A percentile compares a stretch with the other conserved stretches of the same genome.
Conservation (phyloP, 2,329 filamentous ascomycete species). For the Claviceps paspali region DNA sequence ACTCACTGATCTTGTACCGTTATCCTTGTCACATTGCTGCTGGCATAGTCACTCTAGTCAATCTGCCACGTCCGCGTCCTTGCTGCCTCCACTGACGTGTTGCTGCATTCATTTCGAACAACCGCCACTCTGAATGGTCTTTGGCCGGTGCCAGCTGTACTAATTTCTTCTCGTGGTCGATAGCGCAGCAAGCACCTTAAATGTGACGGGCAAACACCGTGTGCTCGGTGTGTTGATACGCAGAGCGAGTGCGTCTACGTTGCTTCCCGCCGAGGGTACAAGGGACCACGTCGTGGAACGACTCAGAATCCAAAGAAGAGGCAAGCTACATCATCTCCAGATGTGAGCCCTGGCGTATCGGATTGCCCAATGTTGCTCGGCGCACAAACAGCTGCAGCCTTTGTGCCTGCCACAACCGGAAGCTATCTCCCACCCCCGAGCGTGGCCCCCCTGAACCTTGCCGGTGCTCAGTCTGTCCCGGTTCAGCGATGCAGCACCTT, state of each 20-base stretch:
- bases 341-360: slow-evolving; percentile 8
- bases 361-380: slow-evolving; percentile 26
- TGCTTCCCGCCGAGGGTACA: slow-evolving; percentile 60
- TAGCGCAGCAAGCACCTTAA: slow-evolving; percentile 56
- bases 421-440: slow-evolving; percentile 4
- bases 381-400: slow-evolving; percentile 9
- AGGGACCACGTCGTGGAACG: slow-evolving; percentile 33
- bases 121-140: too few relatives aligned
- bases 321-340: slow-evolving; percentile 27
- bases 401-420: slow-evolving; percentile 3
- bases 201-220: slow-evolving; percentile 57
- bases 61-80: too few relatives aligned
- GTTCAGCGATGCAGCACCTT: slow-evolving; percentile 13
- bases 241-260: slow-evolving; percentile 54
- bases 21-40: too few relatives aligned
- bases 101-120: too few relatives aligned
- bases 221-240: slow-evolving; percentile 47
- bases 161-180: background rate
- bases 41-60: too few relatives aligned
- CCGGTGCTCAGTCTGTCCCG: slow-evolving; percentile 10
- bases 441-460: slow-evolving; percentile 6
- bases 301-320: slow-evolving; percentile 33
- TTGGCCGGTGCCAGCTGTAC: background rate
- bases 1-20: too few relatives aligned
- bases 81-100: too few relatives aligned